phyloP scores from a whole-genome alignment of 768 basidiomycete species.

The Mycena filopes region DNA sequence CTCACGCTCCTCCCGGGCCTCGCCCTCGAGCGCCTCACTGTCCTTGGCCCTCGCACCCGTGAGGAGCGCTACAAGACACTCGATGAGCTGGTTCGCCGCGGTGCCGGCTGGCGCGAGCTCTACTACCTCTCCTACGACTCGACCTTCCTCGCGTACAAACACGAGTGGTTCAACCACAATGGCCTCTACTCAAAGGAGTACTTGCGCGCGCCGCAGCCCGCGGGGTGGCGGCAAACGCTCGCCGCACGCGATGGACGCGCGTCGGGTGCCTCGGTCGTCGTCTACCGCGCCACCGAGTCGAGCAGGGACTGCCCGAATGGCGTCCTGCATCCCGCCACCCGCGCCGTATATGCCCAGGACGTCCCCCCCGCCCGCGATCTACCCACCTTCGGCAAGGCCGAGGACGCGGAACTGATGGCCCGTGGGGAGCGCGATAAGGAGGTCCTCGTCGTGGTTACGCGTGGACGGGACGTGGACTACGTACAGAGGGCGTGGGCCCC shows the following conservation, averaged over 20 bases:
- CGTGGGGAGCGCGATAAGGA: conserved; percentile 17
- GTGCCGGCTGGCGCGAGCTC: conserved; percentile 19
- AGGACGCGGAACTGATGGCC: conserved; percentile 3
- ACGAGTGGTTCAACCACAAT: too few relatives aligned
- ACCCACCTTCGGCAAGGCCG: not conserved
- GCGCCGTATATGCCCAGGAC: conserved; percentile 7
- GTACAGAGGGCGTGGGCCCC: conserved; percentile 4
- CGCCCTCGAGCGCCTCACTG: conserved; percentile 21
- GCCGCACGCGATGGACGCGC: not conserved
- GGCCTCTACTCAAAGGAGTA: too few relatives aligned
- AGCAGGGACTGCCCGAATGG: not conserved
- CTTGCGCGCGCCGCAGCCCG: conserved; percentile 16
- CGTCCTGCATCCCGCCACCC: conserved; percentile 7
- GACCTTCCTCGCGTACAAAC: conserved; percentile 4
- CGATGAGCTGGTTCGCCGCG: conserved; percentile 8
- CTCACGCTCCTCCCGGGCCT: conserved; percentile 21
- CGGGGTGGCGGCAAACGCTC: conserved; percentile 8
- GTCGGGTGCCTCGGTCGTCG: conserved; percentile 2
- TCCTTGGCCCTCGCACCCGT: not conserved
- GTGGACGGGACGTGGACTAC: not conserved
- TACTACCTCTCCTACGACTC: conserved; percentile 13
- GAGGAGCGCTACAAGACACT: conserved; percentile 10
- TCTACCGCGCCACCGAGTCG: conserved; percentile 7
- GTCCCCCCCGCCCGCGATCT: conserved; percentile 1
- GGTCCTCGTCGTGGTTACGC: conserved; percentile 9